phyloP scores from a whole-genome alignment of 2,329 filamentous ascomycete species.

The Curvularia verruculosa region DNA sequence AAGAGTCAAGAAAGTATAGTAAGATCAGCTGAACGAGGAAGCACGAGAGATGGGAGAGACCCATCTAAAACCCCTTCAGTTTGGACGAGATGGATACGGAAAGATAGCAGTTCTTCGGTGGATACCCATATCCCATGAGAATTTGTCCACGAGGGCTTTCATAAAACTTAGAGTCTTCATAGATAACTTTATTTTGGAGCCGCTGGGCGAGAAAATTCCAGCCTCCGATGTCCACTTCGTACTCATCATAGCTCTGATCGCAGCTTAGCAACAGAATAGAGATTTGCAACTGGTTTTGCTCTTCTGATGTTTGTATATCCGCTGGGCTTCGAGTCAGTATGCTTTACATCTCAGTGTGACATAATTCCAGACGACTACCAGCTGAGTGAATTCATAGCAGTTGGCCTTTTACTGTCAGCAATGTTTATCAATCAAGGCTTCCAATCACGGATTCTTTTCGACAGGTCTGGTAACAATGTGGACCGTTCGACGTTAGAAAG shows the following conservation, averaged over 20 bases:
- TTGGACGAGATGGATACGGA: background rate
- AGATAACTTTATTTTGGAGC: background rate
- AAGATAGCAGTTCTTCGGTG: background rate
- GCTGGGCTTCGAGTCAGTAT: background rate
- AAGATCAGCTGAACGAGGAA: background rate
- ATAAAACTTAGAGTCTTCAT: background rate
- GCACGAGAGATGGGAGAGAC: background rate
- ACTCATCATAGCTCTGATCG: background rate
- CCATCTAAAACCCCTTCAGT: background rate
- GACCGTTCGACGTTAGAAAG: background rate
- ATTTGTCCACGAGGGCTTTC: background rate
- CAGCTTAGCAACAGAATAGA: background rate
- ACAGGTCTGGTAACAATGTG: background rate
- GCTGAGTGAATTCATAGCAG: background rate
- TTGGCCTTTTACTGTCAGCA: background rate
- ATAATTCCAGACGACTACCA: background rate
- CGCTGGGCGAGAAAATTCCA: background rate
- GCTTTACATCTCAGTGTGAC: background rate
- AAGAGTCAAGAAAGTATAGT: background rate
- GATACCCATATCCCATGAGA: background rate
- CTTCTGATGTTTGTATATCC: background rate
- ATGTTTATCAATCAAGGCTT: background rate
- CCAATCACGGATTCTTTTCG: background rate
- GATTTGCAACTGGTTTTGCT: background rate
- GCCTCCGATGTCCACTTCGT: background rate